Evolutionary conservation across 805 yeast genomes (phyloP), one percentile per base, ranked within the genome.

Genomic region (Danielozyma ontarioensis): DNA sequence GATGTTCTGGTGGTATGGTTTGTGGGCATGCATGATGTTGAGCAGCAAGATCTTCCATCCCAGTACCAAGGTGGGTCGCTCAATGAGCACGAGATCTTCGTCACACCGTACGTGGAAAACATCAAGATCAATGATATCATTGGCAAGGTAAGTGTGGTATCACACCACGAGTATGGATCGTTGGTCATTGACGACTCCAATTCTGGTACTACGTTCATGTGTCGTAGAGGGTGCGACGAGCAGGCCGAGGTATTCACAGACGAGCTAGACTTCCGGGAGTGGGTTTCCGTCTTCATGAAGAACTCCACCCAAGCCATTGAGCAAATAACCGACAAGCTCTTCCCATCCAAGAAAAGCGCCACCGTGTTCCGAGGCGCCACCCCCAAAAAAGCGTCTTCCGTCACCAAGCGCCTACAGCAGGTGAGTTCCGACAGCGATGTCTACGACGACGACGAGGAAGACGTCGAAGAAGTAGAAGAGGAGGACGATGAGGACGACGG

Each of bases 1-100:
- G 78, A 70, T 12, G 42, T 80, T 1, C 55, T 58, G 37, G 79
- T 70, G 2, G 42, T 71, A 19, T 68, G 73, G 52, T 75, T 78
- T 39, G 48, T 68, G n/a, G 50, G 70, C 33, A 48, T 55, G 29
- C 27, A 50, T 4, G 80, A 76, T 25, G 53, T 74, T 5, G 46
- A 38, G 12, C 40, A 45, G 7, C 48, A 41, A 3, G 34, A 44
- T 10, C 33, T 52, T 7, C 51, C 52, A 5, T 40, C 37, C n/a
- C 39, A 45, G 12, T 33, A 37, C 22, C 39, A 40, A 23, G 36
- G 36, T n/a, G 45, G 44, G 6, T 37, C 31, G 13, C 42, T 55
- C 6, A 40, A 42, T 3, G 45, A 47, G 18, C 66, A 69, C 44
- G 87, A 80, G 50, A 34, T 80, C 4, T 76, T 74, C 41, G 45